phyloP scores from a whole-genome alignment of 148 eudicot genomes.

The Spergularia bocconei region DNA sequence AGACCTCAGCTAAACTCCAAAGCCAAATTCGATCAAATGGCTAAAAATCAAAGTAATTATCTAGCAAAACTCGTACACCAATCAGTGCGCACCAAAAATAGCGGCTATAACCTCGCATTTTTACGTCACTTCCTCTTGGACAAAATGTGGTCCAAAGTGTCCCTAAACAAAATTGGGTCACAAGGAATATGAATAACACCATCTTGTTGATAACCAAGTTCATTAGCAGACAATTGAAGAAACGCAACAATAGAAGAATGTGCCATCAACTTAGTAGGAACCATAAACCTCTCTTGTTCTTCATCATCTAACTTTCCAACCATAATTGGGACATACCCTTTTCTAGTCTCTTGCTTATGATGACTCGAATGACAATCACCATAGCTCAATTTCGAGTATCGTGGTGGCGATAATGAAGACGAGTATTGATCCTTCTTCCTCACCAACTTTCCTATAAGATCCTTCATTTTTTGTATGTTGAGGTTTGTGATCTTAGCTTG shows the following conservation, averaged over 20 bases:
- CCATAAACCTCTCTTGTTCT: conserved; percentile 25
- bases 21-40: no score
- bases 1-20: no score
- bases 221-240: conserved; percentile 11
- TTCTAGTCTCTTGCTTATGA: background rate
- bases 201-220: conserved; percentile 21
- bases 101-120: no score
- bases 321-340: conserved; percentile 21
- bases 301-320: conserved; percentile 13
- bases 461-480: conserved; percentile 4
- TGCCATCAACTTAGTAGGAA: conserved; percentile 17
- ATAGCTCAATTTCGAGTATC: conserved; percentile 18
- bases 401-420: conserved; percentile 1
- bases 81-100: no score
- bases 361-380: background rate
- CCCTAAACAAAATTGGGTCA: conserved; percentile 7
- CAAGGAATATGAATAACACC: conserved; percentile 23
- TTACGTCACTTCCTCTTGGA: conserved; percentile 1
- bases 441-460: conserved; percentile 13
- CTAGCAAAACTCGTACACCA: no score
- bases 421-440: conserved; percentile 17
- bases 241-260: conserved; percentile 17
- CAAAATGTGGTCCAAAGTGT: background rate
- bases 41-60: no score
- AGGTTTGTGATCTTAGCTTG: background rate